Conservation (phyloP, 306 rosid species). For the Trifolium dubium region DNA sequence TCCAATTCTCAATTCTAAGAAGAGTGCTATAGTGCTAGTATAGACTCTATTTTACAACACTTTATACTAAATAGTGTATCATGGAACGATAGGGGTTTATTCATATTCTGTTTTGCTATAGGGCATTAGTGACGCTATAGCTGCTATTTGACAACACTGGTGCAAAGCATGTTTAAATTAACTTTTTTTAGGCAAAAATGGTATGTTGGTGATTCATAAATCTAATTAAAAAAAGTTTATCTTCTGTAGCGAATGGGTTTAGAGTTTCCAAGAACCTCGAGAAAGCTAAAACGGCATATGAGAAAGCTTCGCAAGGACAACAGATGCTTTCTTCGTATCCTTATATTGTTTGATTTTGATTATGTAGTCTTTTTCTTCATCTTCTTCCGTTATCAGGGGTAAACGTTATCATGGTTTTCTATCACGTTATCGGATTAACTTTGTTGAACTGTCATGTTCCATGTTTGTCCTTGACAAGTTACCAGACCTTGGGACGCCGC, state of each 20-base stretch:
- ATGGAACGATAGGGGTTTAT: not conserved
- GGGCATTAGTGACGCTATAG: not conserved
- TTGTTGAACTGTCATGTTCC: conserved; percentile 19
- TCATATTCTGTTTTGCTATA: not conserved
- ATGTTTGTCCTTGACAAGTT: conserved; percentile 54
- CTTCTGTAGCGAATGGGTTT: conserved; percentile 89
- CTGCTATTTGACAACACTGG: not conserved
- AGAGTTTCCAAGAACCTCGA: conserved; percentile 73
- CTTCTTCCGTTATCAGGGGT: not conserved
- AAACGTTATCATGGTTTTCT: too few relatives aligned
- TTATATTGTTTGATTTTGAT: conserved; percentile 37
- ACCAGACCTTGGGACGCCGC: conserved; percentile 98
- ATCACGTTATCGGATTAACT: too few relatives aligned
- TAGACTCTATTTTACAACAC: not conserved
- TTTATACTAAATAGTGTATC: not conserved
- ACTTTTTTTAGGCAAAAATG: not conserved
- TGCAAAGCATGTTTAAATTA: conserved; percentile 1
- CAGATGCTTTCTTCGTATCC: conserved; percentile 99
- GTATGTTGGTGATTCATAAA: not conserved
- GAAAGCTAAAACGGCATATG: conserved; percentile 84
- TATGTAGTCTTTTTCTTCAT: not conserved
- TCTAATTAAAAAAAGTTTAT: too few relatives aligned
- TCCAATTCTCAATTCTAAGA: too few relatives aligned
- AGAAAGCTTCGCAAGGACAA: conserved; percentile 96
- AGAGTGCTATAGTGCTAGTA: not conserved